Base-by-base conservation (phyloP, 1,284 basidiomycete species). In the Marasmius oreades region DNA sequence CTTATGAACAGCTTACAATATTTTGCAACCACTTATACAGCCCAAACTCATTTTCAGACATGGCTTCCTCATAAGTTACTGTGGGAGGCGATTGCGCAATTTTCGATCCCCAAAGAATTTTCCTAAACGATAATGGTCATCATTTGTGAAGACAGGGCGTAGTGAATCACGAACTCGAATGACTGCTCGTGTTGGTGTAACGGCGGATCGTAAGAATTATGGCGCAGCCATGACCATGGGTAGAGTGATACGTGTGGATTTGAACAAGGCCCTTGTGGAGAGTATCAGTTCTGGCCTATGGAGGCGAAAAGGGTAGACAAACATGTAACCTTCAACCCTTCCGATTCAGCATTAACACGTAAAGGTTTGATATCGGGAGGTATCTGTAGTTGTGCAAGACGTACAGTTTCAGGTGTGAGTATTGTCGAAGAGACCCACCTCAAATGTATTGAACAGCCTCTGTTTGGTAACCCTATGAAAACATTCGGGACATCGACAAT, bases 391-490 rank as follows among this genome's bases (percentile, higher is more conserved):
- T 28, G 14, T 0, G 20, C 52, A 43, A 42, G 16, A 55, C n/a
- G 46, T 34, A 24, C 65, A 33, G 5, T 11, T 6, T 11, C n/a
- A n/a, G n/a, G n/a, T n/a, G n/a, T n/a, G n/a, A n/a, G n/a, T n/a
- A n/a, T n/a, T n/a, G 24, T 20, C 20, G 23, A 11, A 12, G 12
- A 23, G 14, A 56, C 78, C 36, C 61, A 90, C 93, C 58, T 90
- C 84, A 59, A 89, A 92, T 0, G 95, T 93, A 65, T 93, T 87
- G 51, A 95, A 77, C 11, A 98, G 72, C 10, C 96, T 81, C 70
- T 98, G 96, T 68, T 94, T 96, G 8, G 96, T 98, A 57, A 86
- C 71, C 0, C 88, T 76, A 71, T 98, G 96, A 67, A 92, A 96
- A 71, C 95, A 98, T 51, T 84, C 73, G 0, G 88, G 71, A 70